Conservation (phyloP, 2,329 filamentous ascomycete species). For the Amauroascus verrucosus region DNA sequence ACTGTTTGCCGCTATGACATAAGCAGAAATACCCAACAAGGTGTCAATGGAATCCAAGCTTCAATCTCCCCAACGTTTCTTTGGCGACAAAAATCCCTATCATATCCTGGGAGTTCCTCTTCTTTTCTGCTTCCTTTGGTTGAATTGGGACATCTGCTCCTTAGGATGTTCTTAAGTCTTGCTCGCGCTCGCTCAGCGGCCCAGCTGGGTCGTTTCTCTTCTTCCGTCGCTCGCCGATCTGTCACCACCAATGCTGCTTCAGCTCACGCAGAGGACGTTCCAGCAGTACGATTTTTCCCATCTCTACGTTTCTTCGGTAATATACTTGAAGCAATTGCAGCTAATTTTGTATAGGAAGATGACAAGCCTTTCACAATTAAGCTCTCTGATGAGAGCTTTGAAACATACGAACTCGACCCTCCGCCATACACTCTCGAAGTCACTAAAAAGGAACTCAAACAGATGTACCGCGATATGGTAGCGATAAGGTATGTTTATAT, state of each 20-base stretch:
- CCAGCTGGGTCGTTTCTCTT: constrained; percentile 44
- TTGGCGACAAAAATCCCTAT: constrained; percentile 5
- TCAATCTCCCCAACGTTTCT: constrained; percentile 11
- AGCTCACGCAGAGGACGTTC: constrained; percentile 74
- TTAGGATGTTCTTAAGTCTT: constrained; percentile 59
- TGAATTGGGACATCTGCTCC: constrained; percentile 12
- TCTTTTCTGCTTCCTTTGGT: constrained; percentile 11
- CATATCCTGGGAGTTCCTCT: neutral
- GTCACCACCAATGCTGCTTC: constrained; percentile 95
- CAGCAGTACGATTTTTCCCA: constrained; percentile 41
- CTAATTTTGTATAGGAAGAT: constrained; percentile 57
- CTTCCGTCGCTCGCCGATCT: constrained; percentile 51
- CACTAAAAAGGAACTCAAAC: constrained; percentile 95
- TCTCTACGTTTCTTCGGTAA: neutral
- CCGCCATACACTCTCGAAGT: constrained; percentile 84
- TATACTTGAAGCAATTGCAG: constrained; percentile 6
- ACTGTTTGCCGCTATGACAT: constrained; percentile 15
- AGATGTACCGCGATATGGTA: constrained; percentile 99
- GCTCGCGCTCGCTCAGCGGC: constrained; percentile 52
- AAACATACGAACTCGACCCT: constrained; percentile 97
- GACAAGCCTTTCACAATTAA: constrained; percentile 85
- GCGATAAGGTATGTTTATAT: constrained; percentile 58
- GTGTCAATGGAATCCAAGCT: constrained; percentile 7
- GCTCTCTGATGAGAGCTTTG: constrained; percentile 96
- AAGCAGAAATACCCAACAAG: constrained; percentile 16